phyloP scores from a whole-genome alignment of 2,329 filamentous ascomycete genomes.

The Juglanconis sp. region DNA sequence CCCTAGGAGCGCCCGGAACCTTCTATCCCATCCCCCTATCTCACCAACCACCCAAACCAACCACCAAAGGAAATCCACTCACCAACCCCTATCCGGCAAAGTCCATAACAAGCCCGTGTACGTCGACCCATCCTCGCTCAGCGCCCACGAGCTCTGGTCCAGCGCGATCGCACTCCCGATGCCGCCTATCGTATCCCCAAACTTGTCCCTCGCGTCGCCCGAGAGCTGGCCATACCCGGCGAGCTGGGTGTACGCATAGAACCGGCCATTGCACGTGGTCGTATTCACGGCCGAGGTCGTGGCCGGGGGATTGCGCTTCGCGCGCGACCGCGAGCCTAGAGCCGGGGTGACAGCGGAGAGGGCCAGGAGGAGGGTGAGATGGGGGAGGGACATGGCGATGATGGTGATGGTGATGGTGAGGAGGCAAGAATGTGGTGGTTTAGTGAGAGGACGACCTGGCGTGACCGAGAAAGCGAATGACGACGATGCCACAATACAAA shows the following conservation, averaged over 20 bases:
- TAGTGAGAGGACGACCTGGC: too few species aligned
- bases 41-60: background rate
- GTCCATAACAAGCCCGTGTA: constrained; percentile 63
- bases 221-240: constrained; percentile 64
- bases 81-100: constrained; percentile 65
- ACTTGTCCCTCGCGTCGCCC: constrained; percentile 59
- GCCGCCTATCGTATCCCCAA: constrained; percentile 66
- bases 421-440: too few species aligned
- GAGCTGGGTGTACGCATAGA: constrained; percentile 64
- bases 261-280: constrained; percentile 54
- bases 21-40: background rate
- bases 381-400: background rate
- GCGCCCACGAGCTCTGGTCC: constrained; percentile 47
- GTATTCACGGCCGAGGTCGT: constrained; percentile 21
- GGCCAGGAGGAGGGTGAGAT: background rate
- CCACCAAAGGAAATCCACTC: constrained; percentile 27
- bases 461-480: background rate
- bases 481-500: background rate
- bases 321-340: background rate
- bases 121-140: constrained; percentile 36
- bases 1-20: too few species aligned
- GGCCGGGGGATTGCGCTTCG: background rate
- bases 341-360: background rate
- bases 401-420: background rate
- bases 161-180: constrained; percentile 41